These are phyloP conservation scores for Selenicereus undatus DNA, from an alignment of 148 eudicot species.

Conservation along the genomic window DNA sequence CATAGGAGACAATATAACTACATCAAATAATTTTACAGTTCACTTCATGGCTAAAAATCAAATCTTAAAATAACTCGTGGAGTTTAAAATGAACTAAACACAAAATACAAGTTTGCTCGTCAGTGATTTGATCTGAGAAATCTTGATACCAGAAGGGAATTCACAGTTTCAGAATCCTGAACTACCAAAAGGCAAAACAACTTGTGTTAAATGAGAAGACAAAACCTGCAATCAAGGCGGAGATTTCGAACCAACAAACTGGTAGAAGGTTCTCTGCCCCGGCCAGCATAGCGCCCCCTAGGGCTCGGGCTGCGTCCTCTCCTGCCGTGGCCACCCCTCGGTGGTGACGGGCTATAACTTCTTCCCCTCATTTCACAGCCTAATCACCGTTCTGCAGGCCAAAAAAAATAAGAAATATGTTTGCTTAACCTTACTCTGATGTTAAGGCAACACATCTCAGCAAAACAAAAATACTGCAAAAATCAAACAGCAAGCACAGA, in stretches of 20 bases:
- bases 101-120: too few relatives aligned
- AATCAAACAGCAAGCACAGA: neutral
- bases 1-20: too few relatives aligned
- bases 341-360: conserved; percentile 85
- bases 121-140: too few relatives aligned
- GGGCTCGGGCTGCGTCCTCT: conserved; percentile 83
- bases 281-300: conserved; percentile 73
- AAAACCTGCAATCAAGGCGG: conserved; percentile 89
- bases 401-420: neutral
- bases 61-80: too few relatives aligned
- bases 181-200: too few relatives aligned
- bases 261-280: conserved; percentile 76
- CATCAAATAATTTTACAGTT: too few relatives aligned
- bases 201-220: neutral
- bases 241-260: conserved; percentile 95
- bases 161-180: too few relatives aligned
- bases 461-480: neutral
- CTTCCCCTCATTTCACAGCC: conserved; percentile 69
- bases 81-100: too few relatives aligned
- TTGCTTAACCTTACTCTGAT: neutral
- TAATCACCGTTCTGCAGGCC: conserved; percentile 2
- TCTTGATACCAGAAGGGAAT: too few relatives aligned
- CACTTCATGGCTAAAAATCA: too few relatives aligned
- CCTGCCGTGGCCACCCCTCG: conserved; percentile 74
- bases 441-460: neutral